Evolutionary conservation across 2,329 filamentous ascomycete genomes (phyloP).

Genomic region (Trichoderma koningii): DNA sequence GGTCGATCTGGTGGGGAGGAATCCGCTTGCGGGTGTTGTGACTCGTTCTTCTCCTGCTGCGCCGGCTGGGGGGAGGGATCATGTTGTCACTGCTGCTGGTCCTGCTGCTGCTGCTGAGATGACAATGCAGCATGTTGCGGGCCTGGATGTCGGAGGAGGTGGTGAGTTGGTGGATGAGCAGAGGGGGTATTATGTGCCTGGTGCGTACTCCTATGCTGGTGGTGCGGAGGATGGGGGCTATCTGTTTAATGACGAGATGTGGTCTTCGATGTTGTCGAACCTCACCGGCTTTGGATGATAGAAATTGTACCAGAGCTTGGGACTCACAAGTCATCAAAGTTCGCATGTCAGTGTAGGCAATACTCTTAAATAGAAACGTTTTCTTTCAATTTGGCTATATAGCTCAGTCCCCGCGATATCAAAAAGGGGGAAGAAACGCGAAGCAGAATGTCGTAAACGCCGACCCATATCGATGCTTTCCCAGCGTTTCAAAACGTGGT

Average conservation of each 20-base stretch:
- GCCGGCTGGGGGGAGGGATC: no score
- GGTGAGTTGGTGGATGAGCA: neutral
- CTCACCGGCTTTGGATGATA: neutral
- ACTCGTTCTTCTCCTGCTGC: neutral
- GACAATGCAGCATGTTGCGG: neutral
- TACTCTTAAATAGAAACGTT: neutral
- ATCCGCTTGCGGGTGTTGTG: neutral
- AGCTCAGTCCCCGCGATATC: constrained; percentile 1
- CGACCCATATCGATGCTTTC: constrained; percentile 23
- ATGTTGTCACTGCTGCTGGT: neutral
- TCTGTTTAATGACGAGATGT: constrained; percentile 13
- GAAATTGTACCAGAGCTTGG: neutral
- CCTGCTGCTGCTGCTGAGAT: neutral
- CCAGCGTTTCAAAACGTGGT: constrained; percentile 8
- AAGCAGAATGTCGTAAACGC: constrained; percentile 13
- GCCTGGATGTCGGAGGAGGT: neutral
- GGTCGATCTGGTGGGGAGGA: constrained; percentile 1
- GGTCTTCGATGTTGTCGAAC: constrained; percentile 8
- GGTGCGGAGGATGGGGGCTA: neutral
- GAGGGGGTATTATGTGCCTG: neutral
- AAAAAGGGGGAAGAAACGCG: neutral
- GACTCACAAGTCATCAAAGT: no score
- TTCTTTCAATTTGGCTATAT: constrained; percentile 25
- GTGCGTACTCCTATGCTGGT: neutral
- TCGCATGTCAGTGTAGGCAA: neutral